phyloP scores from a whole-genome alignment of 257 asterid species.

The Solanum corneliomulleri region DNA sequence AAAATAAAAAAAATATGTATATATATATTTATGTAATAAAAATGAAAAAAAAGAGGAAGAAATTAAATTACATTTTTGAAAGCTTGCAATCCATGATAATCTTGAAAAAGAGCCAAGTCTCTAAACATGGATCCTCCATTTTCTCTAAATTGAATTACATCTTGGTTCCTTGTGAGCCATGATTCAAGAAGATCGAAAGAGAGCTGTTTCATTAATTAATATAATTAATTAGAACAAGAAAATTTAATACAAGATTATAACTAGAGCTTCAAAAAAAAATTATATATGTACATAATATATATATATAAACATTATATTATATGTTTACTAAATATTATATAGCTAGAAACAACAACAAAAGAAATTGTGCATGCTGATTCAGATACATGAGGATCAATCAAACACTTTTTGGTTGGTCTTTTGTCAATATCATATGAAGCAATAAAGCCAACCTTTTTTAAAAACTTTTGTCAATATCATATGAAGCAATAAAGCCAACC shows the following conservation, averaged over 20 bases:
- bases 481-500: background rate
- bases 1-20: no score
- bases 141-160: slow-evolving; percentile 9
- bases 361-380: background rate
- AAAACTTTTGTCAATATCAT: background rate
- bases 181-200: slow-evolving; percentile 32
- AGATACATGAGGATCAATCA: background rate
- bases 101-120: slow-evolving; percentile 32
- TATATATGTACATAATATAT: no score
- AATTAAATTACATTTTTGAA: slow-evolving; percentile 14
- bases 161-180: slow-evolving; percentile 24
- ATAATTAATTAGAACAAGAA: background rate
- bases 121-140: slow-evolving; percentile 18
- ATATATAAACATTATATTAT: background rate
- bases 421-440: background rate
- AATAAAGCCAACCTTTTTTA: background rate
- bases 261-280: background rate
- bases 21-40: no score
- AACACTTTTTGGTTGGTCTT: background rate
- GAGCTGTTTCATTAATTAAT: slow-evolving; percentile 7
- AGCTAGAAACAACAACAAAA: background rate
- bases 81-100: slow-evolving; percentile 29
- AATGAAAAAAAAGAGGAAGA: background rate
- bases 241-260: background rate
- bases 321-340: background rate